Evolutionary conservation across 2,329 filamentous ascomycete genomes (phyloP), one percentile per base, ranked within the genome.

Genomic region (Alternaria panax): DNA sequence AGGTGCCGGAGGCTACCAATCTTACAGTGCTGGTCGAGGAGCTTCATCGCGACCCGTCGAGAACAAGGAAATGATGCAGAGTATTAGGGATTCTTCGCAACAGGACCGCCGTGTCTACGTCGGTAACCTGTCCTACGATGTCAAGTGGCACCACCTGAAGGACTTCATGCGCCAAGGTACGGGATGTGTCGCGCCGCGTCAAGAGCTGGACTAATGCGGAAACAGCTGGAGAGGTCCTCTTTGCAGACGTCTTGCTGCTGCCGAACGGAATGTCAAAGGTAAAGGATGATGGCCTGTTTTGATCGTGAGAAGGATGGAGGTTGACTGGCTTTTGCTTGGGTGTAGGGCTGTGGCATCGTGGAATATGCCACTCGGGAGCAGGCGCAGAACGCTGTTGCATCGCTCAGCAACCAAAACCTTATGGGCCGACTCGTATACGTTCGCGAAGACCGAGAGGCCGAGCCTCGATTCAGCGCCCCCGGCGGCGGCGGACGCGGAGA

Each of bases 201-300:
- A 58, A 64, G 64, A 67, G 56, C 41, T 53, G 54, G 64, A 71
- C 78, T 81, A 74, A 80, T 75, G 59, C 64, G 54, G 63, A 68
- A 78, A 73, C 82, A 98, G 95, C 95, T 85, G 95, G 95, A 87
- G 94, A 98, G 83, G 95, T 99, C 81, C 89, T 98, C 85, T 99
- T 97, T 85, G 95, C 95, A 85, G 95, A 99, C 87, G 95, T 99
- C 79, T 90, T 99, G 83, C 87, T 97, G 82, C 93, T 99, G 90
- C 95, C 95, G 79, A 99, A 99, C 88, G 95, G 95, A 93, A 99
- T 99, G 95, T 98, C 94, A 92, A 99, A 99, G 94, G 94, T 98
- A 93, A 93, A 92, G 92, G 93, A 90, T 88, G 89, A 87, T 89
- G 90, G 90, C 88, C 92, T 92, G 91, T 89, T 84, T 70, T 85